phyloP scores from a whole-genome alignment of 768 basidiomycete genomes.

The Pleurotus pulmonarius region DNA sequence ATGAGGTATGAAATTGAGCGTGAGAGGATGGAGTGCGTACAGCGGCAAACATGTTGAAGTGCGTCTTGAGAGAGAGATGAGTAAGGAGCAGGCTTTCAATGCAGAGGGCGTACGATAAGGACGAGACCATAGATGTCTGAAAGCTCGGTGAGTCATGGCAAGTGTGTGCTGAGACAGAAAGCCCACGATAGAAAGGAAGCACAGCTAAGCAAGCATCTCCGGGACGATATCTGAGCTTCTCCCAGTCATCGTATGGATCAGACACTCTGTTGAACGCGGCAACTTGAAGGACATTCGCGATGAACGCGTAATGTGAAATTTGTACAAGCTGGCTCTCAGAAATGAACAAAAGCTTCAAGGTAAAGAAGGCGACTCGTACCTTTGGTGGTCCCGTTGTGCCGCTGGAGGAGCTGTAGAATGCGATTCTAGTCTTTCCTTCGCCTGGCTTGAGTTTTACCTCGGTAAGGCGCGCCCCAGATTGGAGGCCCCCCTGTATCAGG shows the following conservation, averaged over 20 bases:
- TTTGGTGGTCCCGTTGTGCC: constrained; percentile 74
- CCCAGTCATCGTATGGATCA: constrained; percentile 35
- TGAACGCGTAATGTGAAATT: constrained; percentile 54
- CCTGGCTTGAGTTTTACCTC: constrained; percentile 51
- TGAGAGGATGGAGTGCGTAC: constrained; percentile 29
- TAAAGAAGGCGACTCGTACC: constrained; percentile 26
- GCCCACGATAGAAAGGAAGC: constrained; percentile 60
- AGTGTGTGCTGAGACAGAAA: background rate
- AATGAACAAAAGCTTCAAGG: background rate
- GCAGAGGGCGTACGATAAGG: constrained; percentile 35
- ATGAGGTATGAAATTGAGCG: background rate
- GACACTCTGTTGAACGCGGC: constrained; percentile 50
- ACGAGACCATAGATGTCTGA: constrained; percentile 68
- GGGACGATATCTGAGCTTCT: constrained; percentile 49
- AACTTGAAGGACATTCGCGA: constrained; percentile 59
- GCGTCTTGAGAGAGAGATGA: constrained; percentile 34
- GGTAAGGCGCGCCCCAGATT: constrained; percentile 30
- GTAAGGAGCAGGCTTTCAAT: too few species aligned
- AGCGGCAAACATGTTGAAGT: constrained; percentile 50
- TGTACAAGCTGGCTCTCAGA: constrained; percentile 45
- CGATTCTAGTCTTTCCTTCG: constrained; percentile 67
- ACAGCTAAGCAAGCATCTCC: constrained; percentile 62
- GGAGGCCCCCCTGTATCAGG: constrained; percentile 47
- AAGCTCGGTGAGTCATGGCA: background rate
- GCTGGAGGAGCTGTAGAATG: constrained; percentile 70